Percentiles rank a stretch among this genome's conserved stretches.
phyloP scores from a whole-genome alignment of 1,139 yeast genomes.

The Protomyces macrosporus region DNA sequence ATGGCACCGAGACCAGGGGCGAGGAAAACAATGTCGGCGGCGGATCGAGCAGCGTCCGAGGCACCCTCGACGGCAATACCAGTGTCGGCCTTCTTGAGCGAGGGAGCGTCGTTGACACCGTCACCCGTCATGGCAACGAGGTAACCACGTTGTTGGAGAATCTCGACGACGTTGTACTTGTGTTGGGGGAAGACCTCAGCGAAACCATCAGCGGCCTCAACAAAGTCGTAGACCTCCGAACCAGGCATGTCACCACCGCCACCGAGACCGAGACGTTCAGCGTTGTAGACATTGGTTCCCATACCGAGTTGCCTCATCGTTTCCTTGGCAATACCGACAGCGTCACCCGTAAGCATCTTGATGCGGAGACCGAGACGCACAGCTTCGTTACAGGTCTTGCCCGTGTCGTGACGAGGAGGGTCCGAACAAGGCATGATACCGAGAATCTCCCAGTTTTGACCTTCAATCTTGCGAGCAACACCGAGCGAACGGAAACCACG shows the following conservation, averaged over 20 bases:
- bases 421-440: slow-evolving; percentile 73
- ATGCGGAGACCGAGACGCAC: slow-evolving; percentile 60
- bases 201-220: slow-evolving; percentile 74
- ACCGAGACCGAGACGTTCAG: slow-evolving; percentile 64
- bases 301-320: slow-evolving; percentile 66
- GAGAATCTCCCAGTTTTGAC: slow-evolving; percentile 66
- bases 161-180: slow-evolving; percentile 73
- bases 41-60: slow-evolving; percentile 74
- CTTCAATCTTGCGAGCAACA: slow-evolving; percentile 68
- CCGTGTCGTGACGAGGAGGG: slow-evolving; percentile 72
- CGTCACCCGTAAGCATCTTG: slow-evolving; percentile 71
- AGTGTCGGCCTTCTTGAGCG: slow-evolving; percentile 73
- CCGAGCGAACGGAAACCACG: slow-evolving; percentile 72
- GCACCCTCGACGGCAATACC: slow-evolving; percentile 82
- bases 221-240: slow-evolving; percentile 68
- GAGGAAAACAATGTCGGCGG: slow-evolving; percentile 72
- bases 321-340: slow-evolving; percentile 70
- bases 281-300: slow-evolving; percentile 67
- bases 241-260: slow-evolving; percentile 74
- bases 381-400: slow-evolving; percentile 62
- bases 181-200: slow-evolving; percentile 81
- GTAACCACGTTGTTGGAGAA: slow-evolving; percentile 70
- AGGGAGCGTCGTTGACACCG: slow-evolving; percentile 76
- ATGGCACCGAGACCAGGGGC: slow-evolving; percentile 77
- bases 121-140: slow-evolving; percentile 80